Evolutionary conservation across 257 asterid genomes (phyloP).

Genomic region (Lycium barbarum): DNA sequence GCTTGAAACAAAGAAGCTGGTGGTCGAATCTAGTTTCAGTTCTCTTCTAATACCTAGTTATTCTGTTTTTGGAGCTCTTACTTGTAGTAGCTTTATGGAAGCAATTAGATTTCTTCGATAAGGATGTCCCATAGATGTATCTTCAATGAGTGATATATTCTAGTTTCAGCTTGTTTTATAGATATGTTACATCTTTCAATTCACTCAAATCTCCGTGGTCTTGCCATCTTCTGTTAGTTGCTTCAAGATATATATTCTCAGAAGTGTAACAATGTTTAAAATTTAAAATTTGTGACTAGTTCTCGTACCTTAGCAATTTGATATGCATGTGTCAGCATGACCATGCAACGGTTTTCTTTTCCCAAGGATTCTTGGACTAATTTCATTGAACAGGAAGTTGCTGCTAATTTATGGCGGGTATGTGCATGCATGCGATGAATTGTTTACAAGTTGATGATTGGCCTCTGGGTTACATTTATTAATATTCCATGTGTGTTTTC

Average conservation of each 20-base stretch:
- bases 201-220: not conserved
- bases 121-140: not conserved
- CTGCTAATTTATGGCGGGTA: constrained; percentile 9
- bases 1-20: not conserved
- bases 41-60: constrained; percentile 4
- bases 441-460: not conserved
- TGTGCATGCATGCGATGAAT: constrained; percentile 13
- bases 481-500: constrained; percentile 3
- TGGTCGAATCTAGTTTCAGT: constrained; percentile 15
- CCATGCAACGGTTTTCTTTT: not conserved
- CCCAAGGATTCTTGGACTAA: not conserved
- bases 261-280: not conserved
- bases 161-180: constrained; percentile 14
- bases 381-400: not conserved
- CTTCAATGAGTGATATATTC: not conserved
- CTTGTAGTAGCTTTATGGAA: not conserved
- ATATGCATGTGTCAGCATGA: not conserved
- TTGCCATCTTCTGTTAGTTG: not conserved
- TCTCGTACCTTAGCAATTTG: not conserved
- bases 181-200: not conserved
- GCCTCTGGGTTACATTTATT: constrained; percentile 13
- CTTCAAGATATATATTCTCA: not conserved
- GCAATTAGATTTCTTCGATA: not conserved
- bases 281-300: not conserved
- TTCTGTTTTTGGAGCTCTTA: not conserved